Conservation (phyloP, 2,329 filamentous ascomycete species). For the Fusarium falciforme region DNA sequence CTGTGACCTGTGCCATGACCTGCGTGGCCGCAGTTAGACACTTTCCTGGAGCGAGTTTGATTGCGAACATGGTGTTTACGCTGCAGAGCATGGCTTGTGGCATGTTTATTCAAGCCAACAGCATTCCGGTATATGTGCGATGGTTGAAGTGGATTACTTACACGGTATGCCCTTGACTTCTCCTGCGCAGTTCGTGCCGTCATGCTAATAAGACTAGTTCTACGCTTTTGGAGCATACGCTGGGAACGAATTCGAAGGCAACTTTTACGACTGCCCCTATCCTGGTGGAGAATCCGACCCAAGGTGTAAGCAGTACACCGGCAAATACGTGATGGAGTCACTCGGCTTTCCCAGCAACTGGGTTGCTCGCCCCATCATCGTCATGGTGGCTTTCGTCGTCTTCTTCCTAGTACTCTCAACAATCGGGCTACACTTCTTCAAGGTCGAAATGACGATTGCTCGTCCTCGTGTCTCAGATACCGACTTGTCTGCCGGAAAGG, state of each 20-base stretch:
- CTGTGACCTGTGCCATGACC: slow-evolving; percentile 76
- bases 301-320: slow-evolving; percentile 75
- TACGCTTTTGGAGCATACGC: slow-evolving; percentile 78
- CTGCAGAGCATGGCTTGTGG: slow-evolving; percentile 80
- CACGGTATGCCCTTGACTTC: slow-evolving; percentile 53
- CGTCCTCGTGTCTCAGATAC: slow-evolving; percentile 68
- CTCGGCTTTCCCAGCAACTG: slow-evolving; percentile 76
- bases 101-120: slow-evolving; percentile 79
- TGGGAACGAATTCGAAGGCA: slow-evolving; percentile 78
- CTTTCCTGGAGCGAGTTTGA: slow-evolving; percentile 77
- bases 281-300: slow-evolving; percentile 72
- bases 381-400: slow-evolving; percentile 70
- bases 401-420: slow-evolving; percentile 72
- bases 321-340: slow-evolving; percentile 74
- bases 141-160: slow-evolving; percentile 80
- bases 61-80: slow-evolving; percentile 79
- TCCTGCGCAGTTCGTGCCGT: background rate
- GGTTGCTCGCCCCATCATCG: slow-evolving; percentile 74
- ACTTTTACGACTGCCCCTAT: slow-evolving; percentile 79
- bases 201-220: slow-evolving; percentile 56
- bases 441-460: slow-evolving; percentile 76
- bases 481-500: slow-evolving; percentile 76
- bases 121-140: slow-evolving; percentile 80
- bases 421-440: slow-evolving; percentile 71
- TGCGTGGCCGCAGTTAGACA: slow-evolving; percentile 74